These are phyloP conservation scores for Phylloporus sp. DNA, from an alignment of 768 basidiomycete genomes.

Conservation along the genomic window DNA sequence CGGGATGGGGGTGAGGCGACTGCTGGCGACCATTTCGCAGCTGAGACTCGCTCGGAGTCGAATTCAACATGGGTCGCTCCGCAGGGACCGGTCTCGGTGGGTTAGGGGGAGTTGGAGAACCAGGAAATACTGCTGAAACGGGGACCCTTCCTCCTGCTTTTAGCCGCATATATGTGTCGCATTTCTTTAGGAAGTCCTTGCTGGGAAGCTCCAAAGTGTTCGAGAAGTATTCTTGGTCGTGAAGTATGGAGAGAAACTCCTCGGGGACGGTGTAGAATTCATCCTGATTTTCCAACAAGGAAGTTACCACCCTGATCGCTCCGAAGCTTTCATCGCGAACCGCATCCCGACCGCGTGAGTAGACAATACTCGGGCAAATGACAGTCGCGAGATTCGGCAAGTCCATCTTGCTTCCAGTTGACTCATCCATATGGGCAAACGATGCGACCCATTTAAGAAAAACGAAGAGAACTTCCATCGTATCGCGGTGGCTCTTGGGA, in stretches of 20 bases:
- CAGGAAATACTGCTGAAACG: slow-evolving; percentile 28
- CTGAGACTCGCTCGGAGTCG: slow-evolving; percentile 36
- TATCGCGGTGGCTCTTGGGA: slow-evolving; percentile 93
- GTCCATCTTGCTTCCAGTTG: slow-evolving; percentile 99
- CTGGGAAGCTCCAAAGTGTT: slow-evolving; percentile 84
- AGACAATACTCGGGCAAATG: slow-evolving; percentile 96
- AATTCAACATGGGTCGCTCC: slow-evolving; percentile 44
- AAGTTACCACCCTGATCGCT: slow-evolving; percentile 80
- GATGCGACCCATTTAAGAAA: slow-evolving; percentile 99
- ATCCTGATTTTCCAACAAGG: slow-evolving; percentile 88
- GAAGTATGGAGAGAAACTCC: slow-evolving; percentile 81
- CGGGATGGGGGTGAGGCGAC: slow-evolving; percentile 38
- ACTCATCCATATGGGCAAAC: slow-evolving; percentile 96
- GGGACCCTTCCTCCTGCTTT: slow-evolving; percentile 53
- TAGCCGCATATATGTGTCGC: slow-evolving; percentile 81
- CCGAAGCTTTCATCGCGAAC: slow-evolving; percentile 90
- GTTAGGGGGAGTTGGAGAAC: slow-evolving; percentile 23
- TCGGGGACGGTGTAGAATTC: slow-evolving; percentile 92
- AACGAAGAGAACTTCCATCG: slow-evolving; percentile 95
- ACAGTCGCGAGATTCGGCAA: slow-evolving; percentile 92
- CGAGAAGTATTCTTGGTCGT: slow-evolving; percentile 89
- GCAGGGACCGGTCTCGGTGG: slow-evolving; percentile 30
- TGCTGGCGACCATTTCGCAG: slow-evolving; percentile 38
- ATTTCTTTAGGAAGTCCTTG: slow-evolving; percentile 95
- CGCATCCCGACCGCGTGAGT: slow-evolving; percentile 79